Evolutionary conservation across 495 filamentous ascomycete genomes (phyloP).

Genomic region (Glonium stellatum): DNA sequence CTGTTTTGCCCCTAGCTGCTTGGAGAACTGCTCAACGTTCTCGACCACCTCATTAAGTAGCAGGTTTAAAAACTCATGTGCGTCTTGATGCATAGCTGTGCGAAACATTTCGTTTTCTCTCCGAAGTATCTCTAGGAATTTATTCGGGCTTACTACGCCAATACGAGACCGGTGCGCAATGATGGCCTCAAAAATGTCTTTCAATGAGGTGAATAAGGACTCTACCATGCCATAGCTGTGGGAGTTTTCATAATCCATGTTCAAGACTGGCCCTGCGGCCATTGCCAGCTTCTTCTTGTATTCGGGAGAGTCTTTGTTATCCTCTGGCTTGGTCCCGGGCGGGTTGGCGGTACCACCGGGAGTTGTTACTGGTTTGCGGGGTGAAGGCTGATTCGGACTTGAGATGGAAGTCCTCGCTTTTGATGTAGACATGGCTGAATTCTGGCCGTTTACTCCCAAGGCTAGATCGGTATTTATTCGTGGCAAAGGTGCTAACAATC

Average conservation of each 20-base stretch:
- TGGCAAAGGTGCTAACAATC: constrained; percentile 38
- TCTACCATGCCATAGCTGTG: constrained; percentile 86
- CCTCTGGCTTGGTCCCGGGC: constrained; percentile 54
- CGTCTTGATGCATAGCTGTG: constrained; percentile 94
- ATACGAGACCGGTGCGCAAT: constrained; percentile 75
- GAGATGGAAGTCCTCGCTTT: constrained; percentile 20
- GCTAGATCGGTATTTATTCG: constrained; percentile 43
- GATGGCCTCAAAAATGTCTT: constrained; percentile 92
- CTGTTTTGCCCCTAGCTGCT: constrained; percentile 37
- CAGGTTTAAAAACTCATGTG: constrained; percentile 92
- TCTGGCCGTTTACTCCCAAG: constrained; percentile 11
- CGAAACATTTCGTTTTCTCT: constrained; percentile 97
- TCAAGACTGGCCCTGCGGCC: constrained; percentile 74
- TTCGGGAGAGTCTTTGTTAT: constrained; percentile 76
- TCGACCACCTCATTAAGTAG: constrained; percentile 94
- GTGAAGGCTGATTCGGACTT: constrained; percentile 22
- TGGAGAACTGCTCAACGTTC: constrained; percentile 79
- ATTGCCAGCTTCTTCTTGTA: constrained; percentile 95
- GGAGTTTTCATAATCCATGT: constrained; percentile 71
- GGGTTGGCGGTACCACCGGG: constrained; percentile 21
- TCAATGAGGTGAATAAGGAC: constrained; percentile 85
- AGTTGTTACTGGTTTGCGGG: constrained; percentile 23
- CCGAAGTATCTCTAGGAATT: constrained; percentile 88
- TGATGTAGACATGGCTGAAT: constrained; percentile 21
- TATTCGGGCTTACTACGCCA: constrained; percentile 85